phyloP scores from a whole-genome alignment of 2,329 filamentous ascomycete genomes.

The Fusarium equiseti region DNA sequence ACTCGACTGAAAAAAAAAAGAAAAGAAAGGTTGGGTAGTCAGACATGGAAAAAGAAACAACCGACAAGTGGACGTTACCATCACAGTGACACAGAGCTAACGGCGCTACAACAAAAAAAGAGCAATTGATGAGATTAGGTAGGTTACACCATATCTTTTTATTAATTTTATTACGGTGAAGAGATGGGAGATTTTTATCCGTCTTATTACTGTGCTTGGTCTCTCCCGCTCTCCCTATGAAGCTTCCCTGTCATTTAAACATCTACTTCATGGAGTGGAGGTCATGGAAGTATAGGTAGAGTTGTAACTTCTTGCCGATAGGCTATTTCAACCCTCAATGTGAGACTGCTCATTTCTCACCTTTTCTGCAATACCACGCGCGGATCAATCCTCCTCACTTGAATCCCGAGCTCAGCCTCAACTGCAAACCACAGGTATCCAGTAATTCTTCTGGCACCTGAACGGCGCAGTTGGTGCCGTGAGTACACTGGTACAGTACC shows the following conservation, averaged over 20 bases:
- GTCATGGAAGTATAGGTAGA: background rate
- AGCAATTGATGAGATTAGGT: background rate
- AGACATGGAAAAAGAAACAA: slow-evolving; percentile 30
- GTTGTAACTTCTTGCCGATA: background rate
- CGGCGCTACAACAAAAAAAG: background rate
- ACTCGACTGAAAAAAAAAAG: slow-evolving; percentile 17
- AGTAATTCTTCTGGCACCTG: background rate
- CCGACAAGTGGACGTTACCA: slow-evolving; percentile 1
- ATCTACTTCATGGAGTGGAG: background rate
- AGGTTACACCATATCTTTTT: background rate
- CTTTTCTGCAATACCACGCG: slow-evolving; percentile 31
- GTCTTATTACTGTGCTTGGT: slow-evolving; percentile 17
- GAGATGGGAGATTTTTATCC: background rate
- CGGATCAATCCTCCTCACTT: slow-evolving; percentile 25
- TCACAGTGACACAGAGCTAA: background rate
- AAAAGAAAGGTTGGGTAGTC: slow-evolving; percentile 12
- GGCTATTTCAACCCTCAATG: background rate
- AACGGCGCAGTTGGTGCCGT: background rate
- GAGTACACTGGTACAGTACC: background rate
- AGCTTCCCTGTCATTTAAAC: slow-evolving; percentile 12
- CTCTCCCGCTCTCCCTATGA: slow-evolving; percentile 29
- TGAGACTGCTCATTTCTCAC: slow-evolving; percentile 20
- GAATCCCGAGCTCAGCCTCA: slow-evolving; percentile 17
- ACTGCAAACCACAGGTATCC: background rate
- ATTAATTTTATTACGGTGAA: background rate